These are phyloP conservation scores for Talaromyces sp. DNA, from an alignment of 2,329 filamentous ascomycete genomes.

Conservation along the genomic window DNA sequence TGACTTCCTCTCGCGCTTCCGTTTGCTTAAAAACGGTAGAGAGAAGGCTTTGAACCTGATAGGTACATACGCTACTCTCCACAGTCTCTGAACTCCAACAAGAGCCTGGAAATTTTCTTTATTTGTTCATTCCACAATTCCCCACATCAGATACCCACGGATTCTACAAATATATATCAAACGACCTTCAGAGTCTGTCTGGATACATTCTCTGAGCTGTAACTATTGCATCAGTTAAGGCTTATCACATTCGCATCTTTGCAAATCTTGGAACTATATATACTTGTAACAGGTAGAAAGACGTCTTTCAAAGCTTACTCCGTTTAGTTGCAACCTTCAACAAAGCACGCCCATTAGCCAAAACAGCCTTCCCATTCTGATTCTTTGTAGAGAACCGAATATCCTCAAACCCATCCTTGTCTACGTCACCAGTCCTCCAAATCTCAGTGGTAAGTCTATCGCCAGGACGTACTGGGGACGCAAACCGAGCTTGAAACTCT, in stretches of 20 bases:
- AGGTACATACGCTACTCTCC: slow-evolving; percentile 19
- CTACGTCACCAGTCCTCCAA: slow-evolving; percentile 65
- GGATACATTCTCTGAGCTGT: background rate
- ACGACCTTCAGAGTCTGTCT: background rate
- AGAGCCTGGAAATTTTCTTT: background rate
- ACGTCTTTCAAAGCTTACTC: slow-evolving; percentile 42
- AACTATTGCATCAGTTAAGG: background rate
- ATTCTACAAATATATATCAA: background rate
- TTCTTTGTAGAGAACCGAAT: slow-evolving; percentile 74
- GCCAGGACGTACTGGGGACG: slow-evolving; percentile 74
- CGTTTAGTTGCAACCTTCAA: slow-evolving; percentile 56
- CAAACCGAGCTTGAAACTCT: slow-evolving; percentile 86
- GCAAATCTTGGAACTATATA: too few relatives aligned
- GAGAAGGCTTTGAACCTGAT: slow-evolving; percentile 30
- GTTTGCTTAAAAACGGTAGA: slow-evolving; percentile 60
- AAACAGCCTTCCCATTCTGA: slow-evolving; percentile 72
- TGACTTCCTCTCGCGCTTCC: slow-evolving; percentile 72
- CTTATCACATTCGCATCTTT: background rate
- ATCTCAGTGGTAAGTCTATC: slow-evolving; percentile 76
- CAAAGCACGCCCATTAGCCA: slow-evolving; percentile 80
- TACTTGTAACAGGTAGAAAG: background rate
- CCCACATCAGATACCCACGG: background rate
- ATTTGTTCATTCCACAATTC: background rate
- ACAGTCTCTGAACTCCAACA: background rate
- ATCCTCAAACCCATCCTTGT: slow-evolving; percentile 66